These are phyloP conservation scores for Penicillium simplicissimum DNA, from an alignment of 495 filamentous ascomycete species.

Conservation along the genomic window DNA sequence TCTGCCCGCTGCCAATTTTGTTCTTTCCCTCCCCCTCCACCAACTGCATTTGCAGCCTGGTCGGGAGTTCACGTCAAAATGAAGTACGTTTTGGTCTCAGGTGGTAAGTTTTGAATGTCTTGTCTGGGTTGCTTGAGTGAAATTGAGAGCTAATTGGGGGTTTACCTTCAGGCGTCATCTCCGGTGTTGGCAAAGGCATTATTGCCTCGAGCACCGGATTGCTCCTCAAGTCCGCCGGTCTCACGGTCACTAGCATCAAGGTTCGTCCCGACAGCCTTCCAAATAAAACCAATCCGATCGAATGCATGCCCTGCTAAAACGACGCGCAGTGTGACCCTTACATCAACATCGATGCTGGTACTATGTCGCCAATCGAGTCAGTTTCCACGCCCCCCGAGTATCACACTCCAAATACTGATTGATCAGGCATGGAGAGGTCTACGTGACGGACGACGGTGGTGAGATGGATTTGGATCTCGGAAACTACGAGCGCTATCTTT, in stretches of 20 bases:
- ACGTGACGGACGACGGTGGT: slow-evolving; percentile 72
- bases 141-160: background rate
- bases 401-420: background rate
- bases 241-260: slow-evolving; percentile 57
- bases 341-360: slow-evolving; percentile 71
- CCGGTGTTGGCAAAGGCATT: slow-evolving; percentile 80
- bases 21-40: slow-evolving; percentile 6
- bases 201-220: slow-evolving; percentile 66
- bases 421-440: slow-evolving; percentile 64
- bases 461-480: slow-evolving; percentile 93
- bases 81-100: slow-evolving; percentile 20
- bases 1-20: slow-evolving; percentile 9
- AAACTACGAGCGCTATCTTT: slow-evolving; percentile 73
- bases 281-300: background rate
- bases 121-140: background rate
- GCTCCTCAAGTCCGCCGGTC: slow-evolving; percentile 79
- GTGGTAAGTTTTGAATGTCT: slow-evolving; percentile 9
- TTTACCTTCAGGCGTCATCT: slow-evolving; percentile 61
- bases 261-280: slow-evolving; percentile 37
- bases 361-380: slow-evolving; percentile 73
- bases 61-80: slow-evolving; percentile 15
- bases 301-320: background rate
- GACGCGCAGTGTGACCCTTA: slow-evolving; percentile 50
- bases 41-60: slow-evolving; percentile 10
- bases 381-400: background rate